A percentile compares a stretch with the other conserved stretches of the same genome.
phyloP scores from a whole-genome alignment of 2,329 filamentous ascomycete genomes.

The Geosmithia putterillii region DNA sequence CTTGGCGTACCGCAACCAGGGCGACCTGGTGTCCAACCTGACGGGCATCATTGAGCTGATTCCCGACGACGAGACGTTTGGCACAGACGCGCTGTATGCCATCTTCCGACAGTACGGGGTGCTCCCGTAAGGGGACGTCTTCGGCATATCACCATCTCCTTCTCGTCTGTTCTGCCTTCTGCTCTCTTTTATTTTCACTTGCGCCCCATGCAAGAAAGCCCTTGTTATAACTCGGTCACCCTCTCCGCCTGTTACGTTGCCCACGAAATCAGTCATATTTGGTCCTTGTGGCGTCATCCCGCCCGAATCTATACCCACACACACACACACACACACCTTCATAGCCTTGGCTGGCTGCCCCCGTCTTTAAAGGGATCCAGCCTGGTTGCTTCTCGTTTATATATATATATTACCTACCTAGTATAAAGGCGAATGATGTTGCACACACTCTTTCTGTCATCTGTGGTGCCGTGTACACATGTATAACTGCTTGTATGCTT shows the following conservation, averaged over 20 bases:
- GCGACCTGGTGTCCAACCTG: slow-evolving; percentile 82
- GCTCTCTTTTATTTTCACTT: background rate
- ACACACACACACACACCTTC: background rate
- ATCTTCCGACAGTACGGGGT: slow-evolving; percentile 41
- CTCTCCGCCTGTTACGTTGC: too few species aligned
- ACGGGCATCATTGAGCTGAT: slow-evolving; percentile 82
- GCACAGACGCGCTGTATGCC: slow-evolving; percentile 36
- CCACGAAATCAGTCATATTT: background rate
- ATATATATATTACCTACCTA: background rate
- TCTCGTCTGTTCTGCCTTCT: background rate
- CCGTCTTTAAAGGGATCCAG: too few species aligned
- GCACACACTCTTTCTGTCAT: too few species aligned
- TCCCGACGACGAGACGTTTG: slow-evolving; percentile 52
- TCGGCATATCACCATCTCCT: background rate
- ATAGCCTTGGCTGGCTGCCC: background rate
- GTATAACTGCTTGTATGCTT: too few species aligned
- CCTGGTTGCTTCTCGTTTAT: background rate
- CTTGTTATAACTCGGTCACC: too few species aligned
- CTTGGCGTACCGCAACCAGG: slow-evolving; percentile 74
- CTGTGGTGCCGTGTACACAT: too few species aligned
- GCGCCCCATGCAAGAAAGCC: too few species aligned
- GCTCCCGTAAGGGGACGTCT: slow-evolving; percentile 26
- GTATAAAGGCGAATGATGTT: too few species aligned
- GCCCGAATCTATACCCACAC: background rate
- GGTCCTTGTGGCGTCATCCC: background rate